These are phyloP conservation scores for Krasilnikovozyma curviuscula DNA, from an alignment of 768 basidiomycete species.

Conservation along the genomic window DNA sequence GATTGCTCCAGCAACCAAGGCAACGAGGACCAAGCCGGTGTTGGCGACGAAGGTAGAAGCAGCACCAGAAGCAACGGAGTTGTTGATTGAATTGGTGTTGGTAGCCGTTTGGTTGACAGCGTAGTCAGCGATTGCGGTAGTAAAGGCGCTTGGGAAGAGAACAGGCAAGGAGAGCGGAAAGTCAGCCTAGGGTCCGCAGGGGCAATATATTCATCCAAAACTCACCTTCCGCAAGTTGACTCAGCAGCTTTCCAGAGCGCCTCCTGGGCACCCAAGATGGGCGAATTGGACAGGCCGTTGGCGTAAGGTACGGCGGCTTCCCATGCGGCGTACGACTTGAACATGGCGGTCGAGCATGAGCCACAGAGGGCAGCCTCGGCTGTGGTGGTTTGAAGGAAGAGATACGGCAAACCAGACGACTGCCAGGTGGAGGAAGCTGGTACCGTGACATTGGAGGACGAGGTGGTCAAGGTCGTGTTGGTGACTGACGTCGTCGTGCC, in stretches of 20 bases:
- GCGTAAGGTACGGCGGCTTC: constrained; percentile 55
- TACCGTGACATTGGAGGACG: constrained; percentile 5
- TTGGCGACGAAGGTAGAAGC: too few species aligned
- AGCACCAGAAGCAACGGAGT: too few species aligned
- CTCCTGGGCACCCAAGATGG: constrained; percentile 46
- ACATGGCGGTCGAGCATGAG: constrained; percentile 55
- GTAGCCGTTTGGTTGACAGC: too few species aligned
- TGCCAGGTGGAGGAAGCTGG: constrained; percentile 36
- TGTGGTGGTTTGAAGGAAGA: constrained; percentile 45
- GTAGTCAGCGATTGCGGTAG: too few species aligned
- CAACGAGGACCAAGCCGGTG: too few species aligned
- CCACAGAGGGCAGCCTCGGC: constrained; percentile 47
- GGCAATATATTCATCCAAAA: too few species aligned
- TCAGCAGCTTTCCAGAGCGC: constrained; percentile 45
- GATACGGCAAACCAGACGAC: constrained; percentile 41
- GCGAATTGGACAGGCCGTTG: constrained; percentile 46
- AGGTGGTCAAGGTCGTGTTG: constrained; percentile 29
- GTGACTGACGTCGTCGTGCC: constrained; percentile 20
- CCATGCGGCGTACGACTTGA: constrained; percentile 57
- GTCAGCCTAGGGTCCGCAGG: too few species aligned
- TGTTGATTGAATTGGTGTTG: too few species aligned
- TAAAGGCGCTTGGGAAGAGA: too few species aligned
- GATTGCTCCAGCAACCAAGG: too few species aligned
- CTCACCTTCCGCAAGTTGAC: constrained; percentile 48
- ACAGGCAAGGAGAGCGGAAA: too few species aligned